Percentiles rank a stretch among this genome's conserved stretches.
phyloP scores from a whole-genome alignment of 768 basidiomycete species.

The Trametes sanguinea region DNA sequence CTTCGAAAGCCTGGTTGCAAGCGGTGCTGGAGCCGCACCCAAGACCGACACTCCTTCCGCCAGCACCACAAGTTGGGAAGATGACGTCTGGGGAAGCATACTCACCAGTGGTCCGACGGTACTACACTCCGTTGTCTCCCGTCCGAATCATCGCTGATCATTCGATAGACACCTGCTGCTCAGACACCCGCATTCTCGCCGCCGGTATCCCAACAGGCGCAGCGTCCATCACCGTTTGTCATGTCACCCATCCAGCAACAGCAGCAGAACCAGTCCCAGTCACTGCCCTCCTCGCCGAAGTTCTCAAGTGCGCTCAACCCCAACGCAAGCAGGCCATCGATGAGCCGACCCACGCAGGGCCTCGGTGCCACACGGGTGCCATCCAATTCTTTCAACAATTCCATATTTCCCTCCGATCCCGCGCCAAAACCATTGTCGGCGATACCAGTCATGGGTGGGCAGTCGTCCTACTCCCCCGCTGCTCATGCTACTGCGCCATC shows the following conservation, averaged over 20 bases:
- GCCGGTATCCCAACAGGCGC: constrained; percentile 22
- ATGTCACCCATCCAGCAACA: not conserved
- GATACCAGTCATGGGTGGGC: not conserved
- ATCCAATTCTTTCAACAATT: constrained; percentile 38
- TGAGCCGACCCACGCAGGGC: constrained; percentile 26
- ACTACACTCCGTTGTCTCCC: not conserved
- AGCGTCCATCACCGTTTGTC: constrained; percentile 19
- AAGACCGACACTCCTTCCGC: constrained; percentile 49
- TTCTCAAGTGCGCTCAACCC: constrained; percentile 24
- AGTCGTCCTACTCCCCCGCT: constrained; percentile 17
- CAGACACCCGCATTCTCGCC: constrained; percentile 34
- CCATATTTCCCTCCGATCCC: constrained; percentile 27
- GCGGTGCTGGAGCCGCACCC: constrained; percentile 45
- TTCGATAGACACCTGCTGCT: constrained; percentile 18
- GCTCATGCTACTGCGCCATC: constrained; percentile 24
- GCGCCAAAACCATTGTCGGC: constrained; percentile 4
- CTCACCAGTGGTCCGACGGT: constrained; percentile 47
- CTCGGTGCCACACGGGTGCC: constrained; percentile 42
- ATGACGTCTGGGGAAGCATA: constrained; percentile 85
- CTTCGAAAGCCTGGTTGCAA: constrained; percentile 80
- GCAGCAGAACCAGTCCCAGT: constrained; percentile 33
- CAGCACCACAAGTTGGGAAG: constrained; percentile 61
- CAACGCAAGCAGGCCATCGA: constrained; percentile 14
- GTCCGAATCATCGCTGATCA: not conserved
- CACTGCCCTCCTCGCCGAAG: constrained; percentile 43